These are phyloP conservation scores for Diaporthe aspalathi DNA, from an alignment of 2,329 filamentous ascomycete genomes.

Conservation along the genomic window DNA sequence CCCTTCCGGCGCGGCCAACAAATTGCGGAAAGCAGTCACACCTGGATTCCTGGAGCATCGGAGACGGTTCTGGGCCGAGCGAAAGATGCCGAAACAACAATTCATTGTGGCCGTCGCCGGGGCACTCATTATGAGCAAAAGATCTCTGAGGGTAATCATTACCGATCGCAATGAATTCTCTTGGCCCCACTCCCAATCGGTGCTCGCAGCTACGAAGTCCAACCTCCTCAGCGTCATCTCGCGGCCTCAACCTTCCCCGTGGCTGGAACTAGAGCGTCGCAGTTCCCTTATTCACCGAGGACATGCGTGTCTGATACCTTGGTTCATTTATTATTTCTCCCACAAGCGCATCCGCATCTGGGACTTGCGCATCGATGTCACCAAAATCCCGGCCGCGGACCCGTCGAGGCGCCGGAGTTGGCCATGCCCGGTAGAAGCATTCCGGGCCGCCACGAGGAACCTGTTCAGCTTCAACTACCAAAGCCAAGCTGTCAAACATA, in stretches of 20 bases:
- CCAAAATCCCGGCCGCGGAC: background rate
- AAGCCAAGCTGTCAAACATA: accelerated
- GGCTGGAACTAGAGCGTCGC: background rate
- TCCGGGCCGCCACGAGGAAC: background rate
- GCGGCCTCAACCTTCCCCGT: background rate
- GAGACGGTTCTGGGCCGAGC: background rate
- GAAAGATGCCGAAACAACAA: accelerated
- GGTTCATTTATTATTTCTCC: background rate
- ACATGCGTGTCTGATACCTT: background rate
- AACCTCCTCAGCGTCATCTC: background rate
- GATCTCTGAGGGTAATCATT: background rate
- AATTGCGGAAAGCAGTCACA: background rate
- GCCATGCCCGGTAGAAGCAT: no score
- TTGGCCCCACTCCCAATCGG: background rate
- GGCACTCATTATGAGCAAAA: background rate
- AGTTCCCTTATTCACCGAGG: accelerated
- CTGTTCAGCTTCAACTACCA: background rate
- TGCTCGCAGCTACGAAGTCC: no score
- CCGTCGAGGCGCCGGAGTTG: no score
- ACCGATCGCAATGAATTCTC: background rate
- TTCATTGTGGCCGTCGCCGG: background rate
- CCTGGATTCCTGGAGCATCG: background rate
- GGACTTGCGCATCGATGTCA: background rate
- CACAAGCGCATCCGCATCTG: background rate
- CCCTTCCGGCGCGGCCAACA: background rate